These are phyloP conservation scores for Ligustrum vulgare DNA, from an alignment of 257 asterid genomes.

Conservation along the genomic window DNA sequence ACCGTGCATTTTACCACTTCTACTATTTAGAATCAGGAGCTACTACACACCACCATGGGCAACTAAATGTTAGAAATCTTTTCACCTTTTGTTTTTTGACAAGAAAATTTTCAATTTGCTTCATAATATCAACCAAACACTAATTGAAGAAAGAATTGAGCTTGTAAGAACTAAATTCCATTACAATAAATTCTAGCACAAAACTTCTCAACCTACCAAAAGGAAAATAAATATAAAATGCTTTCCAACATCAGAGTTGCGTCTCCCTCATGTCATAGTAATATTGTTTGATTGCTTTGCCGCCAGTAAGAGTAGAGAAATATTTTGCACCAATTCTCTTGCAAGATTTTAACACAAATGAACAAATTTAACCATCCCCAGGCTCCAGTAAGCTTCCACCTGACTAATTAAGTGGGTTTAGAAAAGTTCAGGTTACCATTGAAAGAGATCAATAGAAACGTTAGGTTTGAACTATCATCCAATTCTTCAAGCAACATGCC, in stretches of 20 bases:
- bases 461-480: neutral
- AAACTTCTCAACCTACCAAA: neutral
- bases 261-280: neutral
- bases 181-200: neutral
- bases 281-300: neutral
- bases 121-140: too few relatives aligned
- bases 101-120: neutral
- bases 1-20: neutral
- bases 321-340: neutral
- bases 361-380: neutral
- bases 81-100: neutral
- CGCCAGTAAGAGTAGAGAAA: neutral
- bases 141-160: too few relatives aligned
- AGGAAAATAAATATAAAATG: neutral
- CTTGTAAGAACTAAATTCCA: too few relatives aligned
- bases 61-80: neutral
- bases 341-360: neutral
- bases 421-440: neutral
- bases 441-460: conserved; percentile 3
- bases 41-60: neutral
- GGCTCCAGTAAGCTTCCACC: neutral
- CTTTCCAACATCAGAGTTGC: neutral
- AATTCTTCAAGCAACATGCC: neutral
- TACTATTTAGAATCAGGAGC: conserved; percentile 1
- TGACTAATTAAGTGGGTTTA: neutral